phyloP scores from a whole-genome alignment of 2,329 filamentous ascomycete species.

The Mycosphaerelloides madeirae region DNA sequence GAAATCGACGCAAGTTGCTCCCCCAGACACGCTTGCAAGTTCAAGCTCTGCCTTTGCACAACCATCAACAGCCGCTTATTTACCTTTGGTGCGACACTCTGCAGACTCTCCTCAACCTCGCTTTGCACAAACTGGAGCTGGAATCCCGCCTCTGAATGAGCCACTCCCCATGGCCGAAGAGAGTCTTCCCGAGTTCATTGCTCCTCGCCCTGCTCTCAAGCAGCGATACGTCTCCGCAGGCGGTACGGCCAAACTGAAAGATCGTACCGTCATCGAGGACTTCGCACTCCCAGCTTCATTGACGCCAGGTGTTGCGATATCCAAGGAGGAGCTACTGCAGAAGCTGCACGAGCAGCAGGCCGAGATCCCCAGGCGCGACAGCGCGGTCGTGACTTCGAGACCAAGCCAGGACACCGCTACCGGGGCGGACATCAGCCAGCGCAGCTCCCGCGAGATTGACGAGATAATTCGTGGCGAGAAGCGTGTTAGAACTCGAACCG shows the following conservation, averaged over 20 bases:
- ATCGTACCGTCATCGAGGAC: slow-evolving; percentile 20
- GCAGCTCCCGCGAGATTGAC: background rate
- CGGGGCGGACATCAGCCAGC: background rate
- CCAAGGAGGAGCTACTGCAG: slow-evolving; percentile 12
- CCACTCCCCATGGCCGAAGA: no score
- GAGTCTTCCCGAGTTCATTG: slow-evolving; percentile 18
- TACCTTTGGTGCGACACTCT: background rate
- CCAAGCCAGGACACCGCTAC: background rate
- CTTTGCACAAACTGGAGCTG: background rate
- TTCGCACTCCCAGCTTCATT: slow-evolving; percentile 1
- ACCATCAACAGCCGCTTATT: background rate
- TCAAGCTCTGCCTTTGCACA: background rate
- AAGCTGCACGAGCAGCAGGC: slow-evolving; percentile 3
- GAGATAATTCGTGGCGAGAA: slow-evolving; percentile 6
- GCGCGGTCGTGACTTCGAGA: background rate
- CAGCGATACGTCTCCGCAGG: slow-evolving; percentile 30
- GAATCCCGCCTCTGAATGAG: no score
- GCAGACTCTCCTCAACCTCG: background rate
- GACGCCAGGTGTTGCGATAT: slow-evolving; percentile 1
- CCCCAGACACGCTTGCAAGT: background rate
- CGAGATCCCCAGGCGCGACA: slow-evolving; percentile 7
- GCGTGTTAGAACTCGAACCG: slow-evolving; percentile 12
- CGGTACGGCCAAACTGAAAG: slow-evolving; percentile 19
- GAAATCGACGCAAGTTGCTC: slow-evolving; percentile 1
- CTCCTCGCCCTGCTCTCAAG: slow-evolving; percentile 13